phyloP scores from a whole-genome alignment of 169 alveolate species.

The Babesia bovis region DNA sequence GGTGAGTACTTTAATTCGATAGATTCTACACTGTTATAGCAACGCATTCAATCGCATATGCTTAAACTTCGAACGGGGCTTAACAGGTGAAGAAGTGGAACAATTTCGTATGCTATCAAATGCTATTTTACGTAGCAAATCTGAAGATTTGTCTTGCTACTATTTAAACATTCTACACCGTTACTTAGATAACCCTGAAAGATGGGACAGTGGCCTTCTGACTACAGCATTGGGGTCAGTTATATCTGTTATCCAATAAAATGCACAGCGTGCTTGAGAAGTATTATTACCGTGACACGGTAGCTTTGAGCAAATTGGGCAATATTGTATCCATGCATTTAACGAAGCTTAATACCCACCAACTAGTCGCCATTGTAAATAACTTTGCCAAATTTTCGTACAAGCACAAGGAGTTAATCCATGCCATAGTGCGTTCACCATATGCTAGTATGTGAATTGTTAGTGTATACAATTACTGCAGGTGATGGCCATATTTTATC shows the following conservation, averaged over 20 bases:
- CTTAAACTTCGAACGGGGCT: slow-evolving; percentile 51
- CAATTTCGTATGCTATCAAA: slow-evolving; percentile 49
- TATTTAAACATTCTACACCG: slow-evolving; percentile 4
- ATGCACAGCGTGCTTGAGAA: slow-evolving; percentile 8
- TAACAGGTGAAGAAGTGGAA: slow-evolving; percentile 2
- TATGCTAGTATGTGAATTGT: not conserved
- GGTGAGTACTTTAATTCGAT: slow-evolving; percentile 7
- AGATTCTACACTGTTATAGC: slow-evolving; percentile 2
- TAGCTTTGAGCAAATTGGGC: slow-evolving; percentile 34
- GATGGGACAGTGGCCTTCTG: slow-evolving; percentile 15
- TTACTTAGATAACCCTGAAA: slow-evolving; percentile 1
- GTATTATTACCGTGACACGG: slow-evolving; percentile 58
- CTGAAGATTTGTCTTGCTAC: slow-evolving; percentile 14
- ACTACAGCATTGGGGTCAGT: slow-evolving; percentile 27
- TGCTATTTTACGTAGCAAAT: slow-evolving; percentile 13
- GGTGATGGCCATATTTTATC: not conserved
- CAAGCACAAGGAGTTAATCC: slow-evolving; percentile 56
- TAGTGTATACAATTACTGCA: not conserved
- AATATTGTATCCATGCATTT: slow-evolving; percentile 7
- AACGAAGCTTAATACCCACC: not conserved
- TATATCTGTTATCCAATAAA: not conserved
- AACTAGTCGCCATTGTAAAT: slow-evolving; percentile 19
- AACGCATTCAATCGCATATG: slow-evolving; percentile 51
- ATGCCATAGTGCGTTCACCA: slow-evolving; percentile 4
- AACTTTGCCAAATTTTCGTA: slow-evolving; percentile 44